Evolutionary conservation across 176 grass and related monocot genomes (phyloP), one percentile per base, ranked within the genome.

Genomic region (Phoenix dactylifera): DNA sequence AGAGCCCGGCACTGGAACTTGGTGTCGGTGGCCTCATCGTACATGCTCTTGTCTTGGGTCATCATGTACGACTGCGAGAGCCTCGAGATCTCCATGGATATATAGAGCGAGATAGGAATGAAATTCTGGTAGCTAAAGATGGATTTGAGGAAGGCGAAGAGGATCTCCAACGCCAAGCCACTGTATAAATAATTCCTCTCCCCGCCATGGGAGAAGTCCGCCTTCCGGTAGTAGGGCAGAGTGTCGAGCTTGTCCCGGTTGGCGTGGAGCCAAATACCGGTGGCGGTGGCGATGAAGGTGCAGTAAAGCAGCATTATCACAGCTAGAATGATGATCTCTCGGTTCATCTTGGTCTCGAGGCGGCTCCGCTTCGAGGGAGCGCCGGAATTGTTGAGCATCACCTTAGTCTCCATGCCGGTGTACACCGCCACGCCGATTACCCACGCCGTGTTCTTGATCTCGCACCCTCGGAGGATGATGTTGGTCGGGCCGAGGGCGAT

Each of bases 61-160:
- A 95, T 89, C 67, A 95, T 84, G 68, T 76, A 95, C 26, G 86
- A 77, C 60, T 95, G 90, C 24, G 79, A 74, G 28, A 95, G 71
- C 29, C 90, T 74, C 28, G 84, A 82, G 62, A 95, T 56, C 61
- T 95, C 90, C 90, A 95, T 95, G 17, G 90, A 95, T 65, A 95
- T 95, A 68, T 95, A 95, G 26, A 95, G 76, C 5, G 90, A 95
- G 75, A 90, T 90, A 1, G 90, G 90, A 63, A 95, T 95, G 66
- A 95, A 82, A 73, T 84, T 88, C 57, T 95, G 90, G 77, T 84
- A 89, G 17, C 86, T 80, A 63, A 95, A 86, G 4, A 95, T 83
- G 7, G 86, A 73, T 80, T 79, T 90, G 66, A 95, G 74, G 59
- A 95, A 90, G 3, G 66, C 68, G 53, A 89, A 76, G 64, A 89